Percentiles rank a stretch among this genome's conserved stretches.
Evolutionary conservation across 2,329 filamentous ascomycete genomes (phyloP).

Genomic region (Chrysoporthe austroafricana): DNA sequence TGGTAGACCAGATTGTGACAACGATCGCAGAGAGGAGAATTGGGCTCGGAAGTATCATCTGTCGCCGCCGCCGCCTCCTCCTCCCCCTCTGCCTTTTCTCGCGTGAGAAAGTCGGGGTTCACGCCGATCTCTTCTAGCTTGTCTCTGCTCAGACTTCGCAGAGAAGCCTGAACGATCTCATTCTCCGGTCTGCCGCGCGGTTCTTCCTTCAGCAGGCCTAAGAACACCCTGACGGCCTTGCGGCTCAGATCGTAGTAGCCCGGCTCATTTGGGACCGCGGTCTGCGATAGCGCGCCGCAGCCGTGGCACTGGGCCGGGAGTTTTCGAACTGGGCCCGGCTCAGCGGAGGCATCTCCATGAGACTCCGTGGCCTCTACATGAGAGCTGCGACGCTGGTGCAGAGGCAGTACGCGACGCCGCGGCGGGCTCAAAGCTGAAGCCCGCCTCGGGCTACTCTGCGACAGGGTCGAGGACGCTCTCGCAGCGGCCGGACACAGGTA

Average conservation of each 20-base stretch:
- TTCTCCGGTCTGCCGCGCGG: constrained; percentile 44
- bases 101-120: constrained; percentile 43
- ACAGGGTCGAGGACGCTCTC: constrained; percentile 10
- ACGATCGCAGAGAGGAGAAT: constrained; percentile 76
- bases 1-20: constrained; percentile 85
- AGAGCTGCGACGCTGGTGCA: constrained; percentile 15
- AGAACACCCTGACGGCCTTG: constrained; percentile 55
- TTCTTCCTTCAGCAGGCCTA: constrained; percentile 40
- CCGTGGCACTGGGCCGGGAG: constrained; percentile 65
- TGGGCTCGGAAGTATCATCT: constrained; percentile 29
- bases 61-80: neutral
- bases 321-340: constrained; percentile 22
- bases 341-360: neutral
- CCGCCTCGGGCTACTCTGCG: neutral
- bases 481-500: constrained; percentile 28
- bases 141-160: constrained; percentile 47
- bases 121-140: constrained; percentile 52
- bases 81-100: constrained; percentile 22
- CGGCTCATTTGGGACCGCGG: constrained; percentile 51
- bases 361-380: neutral
- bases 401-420: constrained; percentile 9
- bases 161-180: constrained; percentile 49
- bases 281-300: constrained; percentile 68
- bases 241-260: constrained; percentile 62
- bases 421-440: neutral